phyloP scores from a whole-genome alignment of 2,329 filamentous ascomycete species.

The Simplicillium sp. region DNA sequence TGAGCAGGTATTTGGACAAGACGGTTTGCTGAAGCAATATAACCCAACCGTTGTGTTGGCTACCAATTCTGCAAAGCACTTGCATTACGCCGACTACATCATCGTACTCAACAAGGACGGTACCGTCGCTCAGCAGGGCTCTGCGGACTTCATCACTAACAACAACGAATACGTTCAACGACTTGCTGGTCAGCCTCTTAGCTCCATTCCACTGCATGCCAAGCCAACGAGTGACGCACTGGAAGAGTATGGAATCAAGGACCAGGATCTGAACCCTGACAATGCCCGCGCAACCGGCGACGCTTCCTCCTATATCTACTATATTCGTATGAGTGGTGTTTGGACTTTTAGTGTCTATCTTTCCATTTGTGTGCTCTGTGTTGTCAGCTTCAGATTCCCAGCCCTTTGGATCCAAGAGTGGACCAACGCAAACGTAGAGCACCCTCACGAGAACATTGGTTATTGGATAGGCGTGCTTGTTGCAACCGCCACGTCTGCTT shows the following conservation, averaged over 20 bases:
- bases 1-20: conserved; percentile 19
- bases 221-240: conserved; percentile 1
- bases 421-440: conserved; percentile 10
- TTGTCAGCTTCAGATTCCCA: conserved; percentile 12
- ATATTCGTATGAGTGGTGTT: conserved; percentile 10
- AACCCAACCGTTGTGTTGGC: conserved; percentile 15
- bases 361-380: conserved; percentile 9
- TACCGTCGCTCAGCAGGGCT: conserved; percentile 12
- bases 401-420: conserved; percentile 16
- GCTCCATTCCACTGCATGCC: not conserved
- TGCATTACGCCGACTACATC: conserved; percentile 14
- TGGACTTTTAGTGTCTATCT: conserved; percentile 9
- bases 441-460: conserved; percentile 10
- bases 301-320: conserved; percentile 10
- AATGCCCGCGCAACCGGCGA: conserved; percentile 8
- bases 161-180: conserved; percentile 5
- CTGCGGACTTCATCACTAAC: conserved; percentile 7
- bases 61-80: conserved; percentile 16
- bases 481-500: conserved; percentile 7
- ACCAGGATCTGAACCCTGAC: not conserved
- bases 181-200: conserved; percentile 2
- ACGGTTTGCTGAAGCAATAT: conserved; percentile 18
- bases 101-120: conserved; percentile 13
- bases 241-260: not conserved
- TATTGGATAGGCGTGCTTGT: conserved; percentile 13